A percentile compares a stretch with the other conserved stretches of the same genome.
Evolutionary conservation across 108 stramenopile species (phyloP).

Genomic region (Cylindrotheca fusiformis): DNA sequence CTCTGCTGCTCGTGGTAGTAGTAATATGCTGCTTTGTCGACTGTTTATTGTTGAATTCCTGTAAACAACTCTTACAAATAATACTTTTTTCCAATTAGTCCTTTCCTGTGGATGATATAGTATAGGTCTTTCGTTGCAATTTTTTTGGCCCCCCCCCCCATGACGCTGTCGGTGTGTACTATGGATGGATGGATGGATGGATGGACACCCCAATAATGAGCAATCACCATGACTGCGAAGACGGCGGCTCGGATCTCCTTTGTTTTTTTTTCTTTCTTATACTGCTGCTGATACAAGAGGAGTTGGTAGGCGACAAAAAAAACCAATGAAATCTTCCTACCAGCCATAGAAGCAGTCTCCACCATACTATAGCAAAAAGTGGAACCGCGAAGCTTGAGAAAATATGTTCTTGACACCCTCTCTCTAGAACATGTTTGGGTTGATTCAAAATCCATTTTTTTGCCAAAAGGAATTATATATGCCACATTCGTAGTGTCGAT

Average conservation of each 20-base stretch:
- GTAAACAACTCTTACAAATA: background rate
- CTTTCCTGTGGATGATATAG: background rate
- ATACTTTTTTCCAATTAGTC: background rate
- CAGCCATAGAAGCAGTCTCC: background rate
- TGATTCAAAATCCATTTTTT: too few relatives aligned
- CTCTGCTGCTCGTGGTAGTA: too few relatives aligned
- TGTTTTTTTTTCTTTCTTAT: too few relatives aligned
- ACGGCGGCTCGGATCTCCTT: background rate
- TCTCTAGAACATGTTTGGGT: constrained; percentile 1
- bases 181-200: too few relatives aligned
- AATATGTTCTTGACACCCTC: background rate
- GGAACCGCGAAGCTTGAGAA: background rate
- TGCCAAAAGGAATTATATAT: too few relatives aligned
- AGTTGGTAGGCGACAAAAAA: background rate
- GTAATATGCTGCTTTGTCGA: background rate
- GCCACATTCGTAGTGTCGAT: too few relatives aligned
- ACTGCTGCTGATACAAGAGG: too few relatives aligned
- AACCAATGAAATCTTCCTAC: background rate
- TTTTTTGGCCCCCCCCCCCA: too few relatives aligned
- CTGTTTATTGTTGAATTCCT: background rate
- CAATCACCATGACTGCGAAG: background rate
- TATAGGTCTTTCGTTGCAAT: background rate
- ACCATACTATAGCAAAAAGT: background rate
- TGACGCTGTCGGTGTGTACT: background rate
- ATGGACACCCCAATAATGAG: background rate